Conservation (phyloP, 2,329 filamentous ascomycete species). For the Verticillium nonalfalfae region DNA sequence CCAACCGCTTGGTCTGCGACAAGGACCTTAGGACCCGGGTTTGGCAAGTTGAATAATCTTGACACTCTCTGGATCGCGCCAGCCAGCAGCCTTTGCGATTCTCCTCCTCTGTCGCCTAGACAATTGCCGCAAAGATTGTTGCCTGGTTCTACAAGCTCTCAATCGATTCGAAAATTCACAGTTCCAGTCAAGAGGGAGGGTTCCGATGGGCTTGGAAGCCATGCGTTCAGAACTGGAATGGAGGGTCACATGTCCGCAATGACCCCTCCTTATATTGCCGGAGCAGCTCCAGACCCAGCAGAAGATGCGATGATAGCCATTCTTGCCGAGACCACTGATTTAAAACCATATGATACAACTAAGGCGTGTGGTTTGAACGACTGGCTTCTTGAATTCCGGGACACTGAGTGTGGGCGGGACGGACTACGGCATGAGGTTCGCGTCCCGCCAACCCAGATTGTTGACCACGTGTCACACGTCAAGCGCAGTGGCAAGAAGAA, state of each 20-base stretch:
- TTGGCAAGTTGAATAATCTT: slow-evolving; percentile 24
- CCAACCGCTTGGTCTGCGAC: background rate
- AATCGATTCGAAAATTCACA: background rate
- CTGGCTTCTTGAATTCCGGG: background rate
- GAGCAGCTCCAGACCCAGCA: background rate
- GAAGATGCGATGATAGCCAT: background rate
- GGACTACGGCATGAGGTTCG: background rate
- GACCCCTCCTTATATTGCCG: background rate
- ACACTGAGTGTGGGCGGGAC: slow-evolving; percentile 1
- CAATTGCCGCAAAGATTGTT: slow-evolving; percentile 11
- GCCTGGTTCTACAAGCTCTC: background rate
- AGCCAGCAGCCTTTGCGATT: slow-evolving; percentile 14
- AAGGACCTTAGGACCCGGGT: background rate
- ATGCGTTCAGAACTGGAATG: too few species aligned
- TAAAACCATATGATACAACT: background rate
- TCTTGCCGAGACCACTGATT: background rate
- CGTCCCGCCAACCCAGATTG: background rate
- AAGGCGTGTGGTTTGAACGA: too few species aligned
- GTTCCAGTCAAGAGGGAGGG: background rate
- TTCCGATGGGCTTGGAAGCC: background rate
- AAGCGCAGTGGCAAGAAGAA: background rate
- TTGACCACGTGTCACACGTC: background rate
- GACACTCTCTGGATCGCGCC: slow-evolving; percentile 9
- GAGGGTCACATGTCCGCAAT: too few species aligned
- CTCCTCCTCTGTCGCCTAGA: slow-evolving; percentile 29